These are phyloP conservation scores for Penicillium sp. DNA, from an alignment of 2,329 filamentous ascomycete species.

Conservation along the genomic window DNA sequence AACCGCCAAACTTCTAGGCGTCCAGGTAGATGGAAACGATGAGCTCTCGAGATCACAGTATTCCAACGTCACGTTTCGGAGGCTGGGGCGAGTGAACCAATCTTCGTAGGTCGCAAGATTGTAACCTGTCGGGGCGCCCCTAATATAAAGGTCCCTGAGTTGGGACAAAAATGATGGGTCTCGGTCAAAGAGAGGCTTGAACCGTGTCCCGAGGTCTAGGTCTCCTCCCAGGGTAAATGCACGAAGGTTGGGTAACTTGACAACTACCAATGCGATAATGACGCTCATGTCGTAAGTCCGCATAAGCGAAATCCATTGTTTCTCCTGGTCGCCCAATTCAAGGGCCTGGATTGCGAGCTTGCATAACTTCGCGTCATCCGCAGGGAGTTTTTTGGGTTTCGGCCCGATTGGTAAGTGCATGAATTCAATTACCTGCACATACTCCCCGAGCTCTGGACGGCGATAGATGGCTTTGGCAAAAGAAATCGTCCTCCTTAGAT, in stretches of 20 bases:
- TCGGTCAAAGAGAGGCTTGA: neutral
- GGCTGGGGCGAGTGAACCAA: neutral
- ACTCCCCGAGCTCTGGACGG: neutral
- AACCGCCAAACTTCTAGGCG: neutral
- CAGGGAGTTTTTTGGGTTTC: neutral
- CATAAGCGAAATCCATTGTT: neutral
- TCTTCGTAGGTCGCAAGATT: neutral
- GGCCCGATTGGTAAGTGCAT: neutral
- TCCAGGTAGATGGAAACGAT: neutral
- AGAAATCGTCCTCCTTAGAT: neutral
- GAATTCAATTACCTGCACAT: neutral
- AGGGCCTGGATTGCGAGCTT: neutral
- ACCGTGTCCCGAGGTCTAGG: neutral
- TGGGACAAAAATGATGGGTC: neutral
- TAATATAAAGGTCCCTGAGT: neutral
- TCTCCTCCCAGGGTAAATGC: neutral
- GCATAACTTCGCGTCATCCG: neutral
- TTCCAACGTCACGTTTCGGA: too few relatives aligned
- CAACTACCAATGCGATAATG: neutral
- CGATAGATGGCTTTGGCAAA: neutral
- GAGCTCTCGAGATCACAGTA: too few relatives aligned
- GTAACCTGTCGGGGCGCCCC: neutral
- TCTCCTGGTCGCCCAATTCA: neutral
- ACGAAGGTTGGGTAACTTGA: neutral
- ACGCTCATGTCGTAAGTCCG: neutral